Percentiles rank a stretch among this genome's conserved stretches.
These are phyloP conservation scores for Ophiosphaerella korrae DNA, from an alignment of 2,329 filamentous ascomycete species.

Conservation along the genomic window DNA sequence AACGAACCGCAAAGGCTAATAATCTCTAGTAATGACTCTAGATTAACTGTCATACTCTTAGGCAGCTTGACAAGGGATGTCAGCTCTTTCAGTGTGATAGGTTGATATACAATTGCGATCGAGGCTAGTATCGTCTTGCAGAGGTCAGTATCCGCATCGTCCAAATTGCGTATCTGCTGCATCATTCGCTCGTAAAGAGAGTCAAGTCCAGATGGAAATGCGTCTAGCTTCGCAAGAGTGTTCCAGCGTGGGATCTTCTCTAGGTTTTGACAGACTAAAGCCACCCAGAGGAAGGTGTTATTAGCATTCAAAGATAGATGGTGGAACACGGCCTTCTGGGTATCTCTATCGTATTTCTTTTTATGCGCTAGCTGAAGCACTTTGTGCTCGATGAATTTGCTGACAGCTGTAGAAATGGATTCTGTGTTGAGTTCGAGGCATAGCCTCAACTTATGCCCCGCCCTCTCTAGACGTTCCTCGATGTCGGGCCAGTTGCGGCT, in stretches of 20 bases:
- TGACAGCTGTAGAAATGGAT: no score
- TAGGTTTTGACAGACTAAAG: constrained; percentile 2
- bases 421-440: no score
- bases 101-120: constrained; percentile 20
- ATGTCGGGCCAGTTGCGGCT: no score
- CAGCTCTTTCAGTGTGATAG: neutral
- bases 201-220: constrained; percentile 42
- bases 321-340: no score
- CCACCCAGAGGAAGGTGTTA: no score
- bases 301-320: no score
- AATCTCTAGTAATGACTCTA: constrained; percentile 1
- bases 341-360: constrained; percentile 43
- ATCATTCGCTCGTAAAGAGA: constrained; percentile 50
- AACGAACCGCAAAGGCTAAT: constrained; percentile 48
- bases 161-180: constrained; percentile 29
- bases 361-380: constrained; percentile 36
- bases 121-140: constrained; percentile 45
- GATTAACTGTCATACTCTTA: neutral
- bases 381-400: constrained; percentile 16
- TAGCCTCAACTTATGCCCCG: no score
- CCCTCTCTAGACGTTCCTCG: no score
- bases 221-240: neutral
- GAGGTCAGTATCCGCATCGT: constrained; percentile 18
- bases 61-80: constrained; percentile 8
- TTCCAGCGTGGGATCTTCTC: constrained; percentile 35